Conservation (phyloP, 2,329 filamentous ascomycete species). For the Fusarium hostae region DNA sequence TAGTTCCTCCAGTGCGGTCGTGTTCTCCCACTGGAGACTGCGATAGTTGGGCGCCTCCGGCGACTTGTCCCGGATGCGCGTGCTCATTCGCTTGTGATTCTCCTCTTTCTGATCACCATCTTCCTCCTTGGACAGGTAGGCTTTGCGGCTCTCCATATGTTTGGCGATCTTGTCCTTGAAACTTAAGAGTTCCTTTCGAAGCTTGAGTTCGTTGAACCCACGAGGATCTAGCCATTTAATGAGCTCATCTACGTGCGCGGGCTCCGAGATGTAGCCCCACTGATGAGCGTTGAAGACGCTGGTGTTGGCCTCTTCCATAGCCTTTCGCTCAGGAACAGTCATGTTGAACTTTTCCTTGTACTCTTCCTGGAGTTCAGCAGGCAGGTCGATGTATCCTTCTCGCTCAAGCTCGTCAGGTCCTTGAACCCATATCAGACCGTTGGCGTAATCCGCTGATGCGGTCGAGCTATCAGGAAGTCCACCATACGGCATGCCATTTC, state of each 20-base stretch:
- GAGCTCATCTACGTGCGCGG: slow-evolving; percentile 79
- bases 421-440: slow-evolving; percentile 96
- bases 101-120: slow-evolving; percentile 54
- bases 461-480: slow-evolving; percentile 91
- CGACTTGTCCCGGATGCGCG: slow-evolving; percentile 58
- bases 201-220: slow-evolving; percentile 84
- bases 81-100: slow-evolving; percentile 57
- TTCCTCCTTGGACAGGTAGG: slow-evolving; percentile 66
- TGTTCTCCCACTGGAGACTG: slow-evolving; percentile 67
- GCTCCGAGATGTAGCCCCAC: slow-evolving; percentile 92
- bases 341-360: slow-evolving; percentile 82
- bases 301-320: slow-evolving; percentile 83
- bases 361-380: slow-evolving; percentile 75
- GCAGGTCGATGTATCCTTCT: slow-evolving; percentile 84
- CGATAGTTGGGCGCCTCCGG: slow-evolving; percentile 60
- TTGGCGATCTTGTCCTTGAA: slow-evolving; percentile 80
- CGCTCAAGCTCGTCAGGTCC: slow-evolving; percentile 91
- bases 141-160: slow-evolving; percentile 83
- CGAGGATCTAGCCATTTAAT: slow-evolving; percentile 90
- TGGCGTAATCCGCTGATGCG: slow-evolving; percentile 86
- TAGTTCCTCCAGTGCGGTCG: slow-evolving; percentile 65
- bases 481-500: slow-evolving; percentile 96
- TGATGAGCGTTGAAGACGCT: slow-evolving; percentile 80
- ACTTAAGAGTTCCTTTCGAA: slow-evolving; percentile 84
- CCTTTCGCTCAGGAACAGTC: slow-evolving; percentile 87